These are phyloP conservation scores for Piromyces sp. DNA, from an alignment of 192 early-diverging fungal species.

Conservation along the genomic window DNA sequence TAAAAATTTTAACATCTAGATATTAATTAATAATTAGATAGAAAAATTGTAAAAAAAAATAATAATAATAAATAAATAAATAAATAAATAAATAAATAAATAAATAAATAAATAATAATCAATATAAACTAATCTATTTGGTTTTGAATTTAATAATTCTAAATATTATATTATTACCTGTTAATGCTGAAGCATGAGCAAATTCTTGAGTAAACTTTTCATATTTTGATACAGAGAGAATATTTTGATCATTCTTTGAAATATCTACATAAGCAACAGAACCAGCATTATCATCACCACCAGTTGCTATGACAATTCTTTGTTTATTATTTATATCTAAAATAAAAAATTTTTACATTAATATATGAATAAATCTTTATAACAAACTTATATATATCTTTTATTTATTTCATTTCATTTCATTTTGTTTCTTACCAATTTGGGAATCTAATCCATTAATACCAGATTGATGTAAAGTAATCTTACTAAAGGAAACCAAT, in stretches of 20 bases:
- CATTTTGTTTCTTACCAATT: background rate
- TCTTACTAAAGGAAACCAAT: conserved; percentile 2
- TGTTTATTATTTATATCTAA: background rate
- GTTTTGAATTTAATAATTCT: no score
- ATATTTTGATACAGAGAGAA: background rate
- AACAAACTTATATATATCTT: no score
- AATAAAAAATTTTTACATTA: no score
- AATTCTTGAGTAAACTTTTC: conserved; percentile 5
- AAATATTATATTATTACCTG: conserved; percentile 22
- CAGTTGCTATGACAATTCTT: conserved; percentile 28
- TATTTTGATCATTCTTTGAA: background rate
- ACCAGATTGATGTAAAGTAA: conserved; percentile 45
- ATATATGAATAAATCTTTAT: no score
- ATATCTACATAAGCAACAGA: conserved; percentile 9
- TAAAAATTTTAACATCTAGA: background rate
- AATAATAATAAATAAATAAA: no score
- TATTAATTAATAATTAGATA: no score
- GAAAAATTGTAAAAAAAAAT: no score
- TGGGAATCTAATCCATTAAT: conserved; percentile 47
- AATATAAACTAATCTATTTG: no score
- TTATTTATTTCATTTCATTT: no score
- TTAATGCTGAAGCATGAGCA: conserved; percentile 56
- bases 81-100: no score
- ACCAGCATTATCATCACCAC: conserved; percentile 61
- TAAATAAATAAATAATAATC: no score